phyloP scores from a whole-genome alignment of 2,329 filamentous ascomycete species.

The Aspergillus felis region DNA sequence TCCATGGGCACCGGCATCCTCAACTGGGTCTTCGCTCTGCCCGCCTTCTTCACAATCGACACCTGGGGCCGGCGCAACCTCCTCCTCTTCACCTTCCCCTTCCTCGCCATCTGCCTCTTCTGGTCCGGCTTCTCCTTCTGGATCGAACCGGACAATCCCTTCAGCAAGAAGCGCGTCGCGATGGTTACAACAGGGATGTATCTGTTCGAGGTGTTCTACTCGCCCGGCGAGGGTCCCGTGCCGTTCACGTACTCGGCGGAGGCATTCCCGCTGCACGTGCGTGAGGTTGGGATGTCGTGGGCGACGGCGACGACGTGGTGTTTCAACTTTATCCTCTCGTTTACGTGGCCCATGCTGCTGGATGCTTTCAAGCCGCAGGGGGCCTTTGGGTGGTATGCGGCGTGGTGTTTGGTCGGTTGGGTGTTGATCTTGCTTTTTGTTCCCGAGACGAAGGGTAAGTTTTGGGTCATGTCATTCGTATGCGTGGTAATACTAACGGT shows the following conservation, averaged over 20 bases:
- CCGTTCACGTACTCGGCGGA: conserved; percentile 66
- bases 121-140: conserved; percentile 53
- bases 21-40: conserved; percentile 63
- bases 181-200: conserved; percentile 43
- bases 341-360: conserved; percentile 52
- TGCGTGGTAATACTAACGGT: background rate
- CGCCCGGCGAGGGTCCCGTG: conserved; percentile 60
- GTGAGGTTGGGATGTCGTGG: conserved; percentile 59
- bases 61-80: conserved; percentile 63
- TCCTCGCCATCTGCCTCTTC: conserved; percentile 56
- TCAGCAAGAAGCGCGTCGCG: conserved; percentile 32
- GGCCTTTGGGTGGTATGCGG: conserved; percentile 51
- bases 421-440: conserved; percentile 43
- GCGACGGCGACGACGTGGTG: conserved; percentile 61
- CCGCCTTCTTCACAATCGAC: conserved; percentile 64
- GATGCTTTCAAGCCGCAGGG: conserved; percentile 48
- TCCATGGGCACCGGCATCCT: conserved; percentile 60
- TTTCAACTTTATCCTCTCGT: conserved; percentile 52
- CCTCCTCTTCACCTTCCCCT: conserved; percentile 60
- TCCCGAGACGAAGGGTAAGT: conserved; percentile 38
- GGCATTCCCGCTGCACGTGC: conserved; percentile 62
- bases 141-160: conserved; percentile 40
- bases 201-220: conserved; percentile 44
- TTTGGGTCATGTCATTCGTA: too few species aligned
- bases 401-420: conserved; percentile 42